phyloP scores from a whole-genome alignment of 176 grass and related monocot species.

The Olyra latifolia region DNA sequence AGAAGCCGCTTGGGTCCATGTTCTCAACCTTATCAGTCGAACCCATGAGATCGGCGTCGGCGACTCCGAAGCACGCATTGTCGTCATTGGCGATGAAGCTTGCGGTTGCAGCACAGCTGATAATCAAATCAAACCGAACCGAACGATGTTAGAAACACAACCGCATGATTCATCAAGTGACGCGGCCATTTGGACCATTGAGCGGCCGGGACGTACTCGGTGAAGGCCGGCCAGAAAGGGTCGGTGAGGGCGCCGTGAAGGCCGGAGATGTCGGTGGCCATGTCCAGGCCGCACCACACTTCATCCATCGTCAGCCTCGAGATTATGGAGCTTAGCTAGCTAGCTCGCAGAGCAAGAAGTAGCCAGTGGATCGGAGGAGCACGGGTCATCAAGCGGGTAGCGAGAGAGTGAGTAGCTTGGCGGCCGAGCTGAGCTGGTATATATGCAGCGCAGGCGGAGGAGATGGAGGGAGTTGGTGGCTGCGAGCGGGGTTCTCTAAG shows the following conservation, averaged over 20 bases:
- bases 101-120: conserved; percentile 13
- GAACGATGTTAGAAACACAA: neutral
- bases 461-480: neutral
- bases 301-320: conserved; percentile 23
- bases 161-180: neutral
- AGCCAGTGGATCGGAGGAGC: no score
- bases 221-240: conserved; percentile 38
- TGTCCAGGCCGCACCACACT: conserved; percentile 44
- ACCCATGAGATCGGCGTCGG: conserved; percentile 8
- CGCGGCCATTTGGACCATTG: neutral
- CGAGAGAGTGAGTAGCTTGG: neutral
- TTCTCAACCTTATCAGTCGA: neutral
- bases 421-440: neutral
- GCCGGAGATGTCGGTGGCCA: conserved; percentile 24
- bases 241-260: neutral
- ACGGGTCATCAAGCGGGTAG: neutral
- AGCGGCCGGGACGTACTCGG: conserved; percentile 15
- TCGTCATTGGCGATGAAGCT: conserved; percentile 32
- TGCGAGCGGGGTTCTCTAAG: neutral
- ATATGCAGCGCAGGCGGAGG: conserved; percentile 1
- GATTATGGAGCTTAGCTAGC: no score
- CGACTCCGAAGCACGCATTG: conserved; percentile 22
- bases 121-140: neutral
- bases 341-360: no score
- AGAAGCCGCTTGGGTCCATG: conserved; percentile 34